Conservation (phyloP, 2,329 filamentous ascomycete species). For the Neopestalotiopsis sp. region DNA sequence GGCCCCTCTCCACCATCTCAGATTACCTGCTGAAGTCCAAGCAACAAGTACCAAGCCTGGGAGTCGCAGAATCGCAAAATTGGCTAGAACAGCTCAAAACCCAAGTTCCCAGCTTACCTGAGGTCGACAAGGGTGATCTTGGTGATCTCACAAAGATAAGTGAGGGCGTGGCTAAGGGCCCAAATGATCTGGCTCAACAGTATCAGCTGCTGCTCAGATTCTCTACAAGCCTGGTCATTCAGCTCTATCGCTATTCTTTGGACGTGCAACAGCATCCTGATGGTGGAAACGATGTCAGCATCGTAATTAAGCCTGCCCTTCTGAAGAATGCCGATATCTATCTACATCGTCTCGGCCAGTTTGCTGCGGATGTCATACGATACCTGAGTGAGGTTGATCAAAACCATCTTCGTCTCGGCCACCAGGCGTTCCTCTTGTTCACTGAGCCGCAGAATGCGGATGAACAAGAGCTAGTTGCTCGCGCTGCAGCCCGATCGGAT, state of each 20-base stretch:
- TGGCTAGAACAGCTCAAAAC: conserved; percentile 14
- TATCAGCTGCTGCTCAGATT: conserved; percentile 29
- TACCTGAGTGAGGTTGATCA: conserved; percentile 32
- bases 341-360: conserved; percentile 31
- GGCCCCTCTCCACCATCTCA: background rate
- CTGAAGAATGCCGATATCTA: conserved; percentile 28
- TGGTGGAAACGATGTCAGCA: conserved; percentile 22
- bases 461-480: background rate
- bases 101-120: conserved; percentile 13
- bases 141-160: conserved; percentile 19
- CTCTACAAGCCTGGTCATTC: conserved; percentile 31
- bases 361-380: conserved; percentile 33
- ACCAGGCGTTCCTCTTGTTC: conserved; percentile 32
- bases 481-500: background rate
- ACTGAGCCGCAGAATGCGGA: conserved; percentile 14
- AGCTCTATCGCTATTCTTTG: conserved; percentile 35
- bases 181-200: conserved; percentile 9
- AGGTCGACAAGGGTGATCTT: conserved; percentile 17
- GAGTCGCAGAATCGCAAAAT: conserved; percentile 20
- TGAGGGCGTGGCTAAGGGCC: conserved; percentile 20
- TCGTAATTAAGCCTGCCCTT: conserved; percentile 22
- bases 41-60: background rate
- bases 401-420: conserved; percentile 26
- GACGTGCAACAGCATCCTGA: background rate
- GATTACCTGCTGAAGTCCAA: background rate